Evolutionary conservation across 345 rosid species (phyloP).

Genomic region (Carallia pectinifolia): DNA sequence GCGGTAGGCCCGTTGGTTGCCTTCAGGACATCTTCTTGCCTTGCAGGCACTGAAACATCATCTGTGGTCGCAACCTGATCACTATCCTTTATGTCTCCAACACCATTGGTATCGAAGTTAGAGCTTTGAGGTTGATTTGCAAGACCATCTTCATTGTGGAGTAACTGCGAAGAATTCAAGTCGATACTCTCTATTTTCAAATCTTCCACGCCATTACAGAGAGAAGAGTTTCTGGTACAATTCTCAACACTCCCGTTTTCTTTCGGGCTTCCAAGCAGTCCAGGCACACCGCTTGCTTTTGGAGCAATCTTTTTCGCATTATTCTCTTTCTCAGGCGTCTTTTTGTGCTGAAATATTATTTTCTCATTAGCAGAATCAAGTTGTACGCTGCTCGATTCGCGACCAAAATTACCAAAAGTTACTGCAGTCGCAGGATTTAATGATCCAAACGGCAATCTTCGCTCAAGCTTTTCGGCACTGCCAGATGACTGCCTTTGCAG

Average conservation of each 20-base stretch:
- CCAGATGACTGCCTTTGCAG: constrained; percentile 41
- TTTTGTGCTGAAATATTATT: constrained; percentile 33
- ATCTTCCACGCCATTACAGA: constrained; percentile 47
- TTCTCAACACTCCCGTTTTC: constrained; percentile 47
- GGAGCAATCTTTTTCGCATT: constrained; percentile 21
- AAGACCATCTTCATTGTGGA: constrained; percentile 43
- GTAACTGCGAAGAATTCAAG: constrained; percentile 28
- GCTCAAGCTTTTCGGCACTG: constrained; percentile 41
- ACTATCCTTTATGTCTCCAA: constrained; percentile 23
- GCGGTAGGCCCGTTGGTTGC: constrained; percentile 36
- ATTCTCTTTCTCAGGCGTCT: constrained; percentile 30
- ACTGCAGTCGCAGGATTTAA: constrained; percentile 35
- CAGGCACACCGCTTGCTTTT: constrained; percentile 20
- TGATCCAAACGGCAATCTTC: constrained; percentile 54
- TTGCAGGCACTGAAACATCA: constrained; percentile 24
- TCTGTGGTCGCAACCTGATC: constrained; percentile 24
- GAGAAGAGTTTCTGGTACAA: constrained; percentile 22
- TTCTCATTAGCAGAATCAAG: constrained; percentile 33
- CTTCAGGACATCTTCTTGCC: constrained; percentile 31
- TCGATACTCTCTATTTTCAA: constrained; percentile 29
- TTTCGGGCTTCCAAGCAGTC: constrained; percentile 21
- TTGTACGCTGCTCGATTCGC: constrained; percentile 25
- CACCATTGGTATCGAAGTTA: constrained; percentile 50
- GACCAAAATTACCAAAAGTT: constrained; percentile 38
- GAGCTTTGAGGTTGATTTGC: constrained; percentile 37